These are phyloP conservation scores for Monosporozyma solicola DNA, from an alignment of 805 yeast species.

Conservation along the genomic window DNA sequence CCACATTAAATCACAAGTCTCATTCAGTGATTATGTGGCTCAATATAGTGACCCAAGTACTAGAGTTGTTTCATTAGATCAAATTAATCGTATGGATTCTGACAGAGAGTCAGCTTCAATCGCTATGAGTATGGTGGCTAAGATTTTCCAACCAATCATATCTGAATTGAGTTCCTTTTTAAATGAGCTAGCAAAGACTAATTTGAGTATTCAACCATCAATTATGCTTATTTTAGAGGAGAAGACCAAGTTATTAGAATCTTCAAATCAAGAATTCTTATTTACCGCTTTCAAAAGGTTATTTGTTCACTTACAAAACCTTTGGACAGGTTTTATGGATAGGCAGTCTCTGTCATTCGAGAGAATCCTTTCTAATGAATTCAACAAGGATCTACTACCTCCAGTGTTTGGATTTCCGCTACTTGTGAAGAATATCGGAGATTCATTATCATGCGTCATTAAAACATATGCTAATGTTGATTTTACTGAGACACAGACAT, in stretches of 20 bases:
- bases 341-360: conserved; percentile 42
- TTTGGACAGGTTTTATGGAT: conserved; percentile 54
- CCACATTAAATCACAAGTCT: conserved; percentile 34
- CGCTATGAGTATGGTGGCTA: conserved; percentile 36
- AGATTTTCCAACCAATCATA: conserved; percentile 35
- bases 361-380: conserved; percentile 24
- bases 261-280: conserved; percentile 58
- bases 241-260: conserved; percentile 29
- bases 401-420: conserved; percentile 41
- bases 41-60: conserved; percentile 17
- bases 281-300: conserved; percentile 42
- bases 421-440: conserved; percentile 31
- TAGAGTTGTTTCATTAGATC: conserved; percentile 24
- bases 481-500: not conserved
- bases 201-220: conserved; percentile 36
- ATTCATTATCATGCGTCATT: conserved; percentile 1
- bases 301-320: conserved; percentile 39
- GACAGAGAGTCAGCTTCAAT: conserved; percentile 42
- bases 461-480: not conserved
- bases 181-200: conserved; percentile 30
- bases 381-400: conserved; percentile 35
- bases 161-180: conserved; percentile 23
- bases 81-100: conserved; percentile 34
- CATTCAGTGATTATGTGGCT: conserved; percentile 38
- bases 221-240: conserved; percentile 36